Evolutionary conservation across 768 basidiomycete genomes (phyloP).

Genomic region (Podaxis rugospora): DNA sequence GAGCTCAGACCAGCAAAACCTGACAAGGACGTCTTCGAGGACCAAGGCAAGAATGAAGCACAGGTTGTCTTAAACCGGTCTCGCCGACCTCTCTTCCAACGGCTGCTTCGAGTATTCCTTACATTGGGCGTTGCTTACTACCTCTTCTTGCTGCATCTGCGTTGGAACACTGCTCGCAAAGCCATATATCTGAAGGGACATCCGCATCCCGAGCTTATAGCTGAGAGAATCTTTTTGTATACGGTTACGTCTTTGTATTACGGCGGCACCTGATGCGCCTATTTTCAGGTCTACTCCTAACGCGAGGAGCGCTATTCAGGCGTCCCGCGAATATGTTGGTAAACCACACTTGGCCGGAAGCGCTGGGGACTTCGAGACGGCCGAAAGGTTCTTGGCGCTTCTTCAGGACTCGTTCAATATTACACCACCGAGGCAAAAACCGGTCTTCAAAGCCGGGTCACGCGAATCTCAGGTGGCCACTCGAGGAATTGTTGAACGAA

Average conservation of each 20-base stretch:
- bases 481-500: slow-evolving; percentile 40
- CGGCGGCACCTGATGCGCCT: neutral
- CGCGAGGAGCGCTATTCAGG: slow-evolving; percentile 42
- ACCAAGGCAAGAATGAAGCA: neutral
- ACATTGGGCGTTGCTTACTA: neutral
- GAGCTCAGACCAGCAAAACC: neutral
- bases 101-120: neutral
- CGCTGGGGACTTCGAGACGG: slow-evolving; percentile 53
- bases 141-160: neutral
- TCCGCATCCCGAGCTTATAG: neutral
- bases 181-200: neutral
- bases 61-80: neutral
- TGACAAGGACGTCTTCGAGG: neutral
- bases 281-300: neutral
- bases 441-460: slow-evolving; percentile 74
- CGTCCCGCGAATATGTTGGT: slow-evolving; percentile 55
- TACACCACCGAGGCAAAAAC: slow-evolving; percentile 31
- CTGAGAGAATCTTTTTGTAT: slow-evolving; percentile 3
- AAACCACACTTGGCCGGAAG: slow-evolving; percentile 75
- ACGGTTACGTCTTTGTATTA: neutral
- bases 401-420: slow-evolving; percentile 67
- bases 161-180: neutral
- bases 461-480: slow-evolving; percentile 64
- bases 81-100: neutral
- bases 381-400: slow-evolving; percentile 59